Base-by-base conservation (phyloP, 2,329 filamentous ascomycete genomes). In the Hypoxylon sp. region DNA sequence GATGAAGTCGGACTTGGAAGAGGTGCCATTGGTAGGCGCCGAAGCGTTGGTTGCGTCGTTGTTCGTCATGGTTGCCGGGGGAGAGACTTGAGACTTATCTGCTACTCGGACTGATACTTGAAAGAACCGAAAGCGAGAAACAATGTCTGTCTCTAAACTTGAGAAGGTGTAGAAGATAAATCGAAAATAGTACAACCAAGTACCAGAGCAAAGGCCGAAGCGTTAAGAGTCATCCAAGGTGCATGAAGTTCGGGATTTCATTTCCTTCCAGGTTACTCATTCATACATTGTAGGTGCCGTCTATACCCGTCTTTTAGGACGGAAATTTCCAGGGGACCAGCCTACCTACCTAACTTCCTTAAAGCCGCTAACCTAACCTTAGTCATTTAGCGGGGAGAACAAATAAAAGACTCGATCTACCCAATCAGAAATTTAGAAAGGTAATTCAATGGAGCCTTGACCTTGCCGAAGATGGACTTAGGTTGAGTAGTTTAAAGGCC, bases 1-100 rank as follows among this genome's bases (percentile, higher is more conserved):
- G 73, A 90, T 90, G 82, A 98, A 97, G 81, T 89, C 86, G 72
- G 82, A 76, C 70, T 81, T 83, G 73, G 82, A 80, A 51, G 77
- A 75, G 28, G 64, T 67, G 63, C 70, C 66, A 64, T 70, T 68
- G 63, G 65, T 46, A 62, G 68, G 36, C 53, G 67, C 62, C 60
- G 65, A 60, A 2, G 51, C 43, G 70, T 64, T 73, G 66, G 28
- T 50, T 53, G 60, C 49, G 58, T 64, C 58, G 68, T 71, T 66
- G 70, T 72, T 73, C 60, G 70, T 71, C 73, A 75, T 75, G 64
- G 17, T 51, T 67, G 34, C 21, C 61, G 25, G 17, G 17, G 3
- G 5, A n/a, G n/a, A n/a, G n/a, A n/a, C n/a, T n/a, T n/a, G 19
- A 21, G n/a, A 41, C n/a, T 21, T 21, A n/a, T 36, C 14, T 36